These are phyloP conservation scores for Emydomyces testavorans DNA, from an alignment of 2,329 filamentous ascomycete species.

Conservation along the genomic window DNA sequence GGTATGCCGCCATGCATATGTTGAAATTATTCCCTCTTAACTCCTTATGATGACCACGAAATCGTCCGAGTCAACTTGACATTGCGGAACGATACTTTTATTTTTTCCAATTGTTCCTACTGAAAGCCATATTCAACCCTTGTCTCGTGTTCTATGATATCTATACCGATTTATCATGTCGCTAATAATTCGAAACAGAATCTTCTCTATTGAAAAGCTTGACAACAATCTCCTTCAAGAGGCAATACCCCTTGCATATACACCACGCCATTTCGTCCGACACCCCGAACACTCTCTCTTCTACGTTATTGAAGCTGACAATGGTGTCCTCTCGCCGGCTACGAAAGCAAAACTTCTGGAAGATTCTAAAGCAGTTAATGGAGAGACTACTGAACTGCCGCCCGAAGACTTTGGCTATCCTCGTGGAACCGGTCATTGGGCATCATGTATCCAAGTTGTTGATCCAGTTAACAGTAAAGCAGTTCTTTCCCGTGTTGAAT, in stretches of 20 bases:
- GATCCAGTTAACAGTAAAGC: conserved; percentile 66
- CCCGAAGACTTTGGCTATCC: conserved; percentile 84
- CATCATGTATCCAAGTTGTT: conserved; percentile 85
- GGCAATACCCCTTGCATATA: conserved; percentile 76
- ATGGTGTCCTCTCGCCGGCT: conserved; percentile 75
- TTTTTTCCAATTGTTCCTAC: conserved; percentile 91
- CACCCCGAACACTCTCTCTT: conserved; percentile 83
- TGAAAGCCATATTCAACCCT: conserved; percentile 41
- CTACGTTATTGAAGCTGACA: conserved; percentile 88
- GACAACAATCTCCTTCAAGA: conserved; percentile 78
- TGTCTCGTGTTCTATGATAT: too few relatives aligned
- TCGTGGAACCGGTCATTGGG: conserved; percentile 74
- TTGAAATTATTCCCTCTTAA: conserved; percentile 11
- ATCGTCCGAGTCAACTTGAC: conserved; percentile 26
- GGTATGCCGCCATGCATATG: conserved; percentile 45
- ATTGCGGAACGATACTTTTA: conserved; percentile 38
- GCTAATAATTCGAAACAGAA: conserved; percentile 39
- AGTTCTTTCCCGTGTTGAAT: conserved; percentile 65
- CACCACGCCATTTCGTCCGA: conserved; percentile 73
- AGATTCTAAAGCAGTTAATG: conserved; percentile 59
- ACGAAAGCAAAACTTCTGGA: conserved; percentile 62
- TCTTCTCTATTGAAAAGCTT: conserved; percentile 81
- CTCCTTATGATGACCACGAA: conserved; percentile 51
- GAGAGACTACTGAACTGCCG: conserved; percentile 57
- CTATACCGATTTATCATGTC: background rate